These are phyloP conservation scores for Neonectria sp. DNA, from an alignment of 2,329 filamentous ascomycete species.

Conservation along the genomic window DNA sequence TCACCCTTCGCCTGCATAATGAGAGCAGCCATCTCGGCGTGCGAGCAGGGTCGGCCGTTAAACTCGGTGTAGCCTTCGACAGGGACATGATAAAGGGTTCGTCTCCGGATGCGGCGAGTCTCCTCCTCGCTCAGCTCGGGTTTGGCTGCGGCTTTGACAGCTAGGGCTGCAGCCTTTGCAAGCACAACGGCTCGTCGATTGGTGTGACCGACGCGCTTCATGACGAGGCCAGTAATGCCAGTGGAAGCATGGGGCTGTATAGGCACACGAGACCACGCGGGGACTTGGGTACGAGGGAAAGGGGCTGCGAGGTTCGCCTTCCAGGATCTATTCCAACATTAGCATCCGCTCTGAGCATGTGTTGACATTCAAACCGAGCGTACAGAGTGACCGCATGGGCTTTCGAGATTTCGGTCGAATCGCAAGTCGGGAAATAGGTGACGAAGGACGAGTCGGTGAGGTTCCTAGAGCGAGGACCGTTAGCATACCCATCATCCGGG, in stretches of 20 bases:
- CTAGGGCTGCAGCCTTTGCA: conserved; percentile 6
- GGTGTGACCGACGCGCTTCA: conserved; percentile 51
- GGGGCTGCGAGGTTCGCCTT: conserved; percentile 38
- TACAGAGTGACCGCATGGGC: conserved; percentile 37
- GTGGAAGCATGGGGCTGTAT: conserved; percentile 46
- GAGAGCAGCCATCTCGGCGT: conserved; percentile 28
- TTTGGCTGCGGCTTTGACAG: conserved; percentile 11
- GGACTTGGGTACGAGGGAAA: conserved; percentile 39
- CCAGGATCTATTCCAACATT: conserved; percentile 44
- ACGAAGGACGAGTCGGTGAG: conserved; percentile 44
- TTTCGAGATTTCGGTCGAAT: conserved; percentile 17
- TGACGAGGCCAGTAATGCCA: conserved; percentile 46
- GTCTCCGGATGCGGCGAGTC: conserved; percentile 29
- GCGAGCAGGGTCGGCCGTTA: conserved; percentile 20
- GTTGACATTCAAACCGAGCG: conserved; percentile 17
- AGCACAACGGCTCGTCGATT: conserved; percentile 9
- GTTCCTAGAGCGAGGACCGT: conserved; percentile 40
- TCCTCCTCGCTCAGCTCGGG: conserved; percentile 26
- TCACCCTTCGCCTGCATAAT: conserved; percentile 51
- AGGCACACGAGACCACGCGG: conserved; percentile 52
- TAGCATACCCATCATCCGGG: conserved; percentile 22
- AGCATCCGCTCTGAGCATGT: conserved; percentile 23
- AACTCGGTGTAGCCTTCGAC: conserved; percentile 15
- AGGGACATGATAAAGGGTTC: conserved; percentile 6
- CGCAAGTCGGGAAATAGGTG: conserved; percentile 45